A percentile compares a stretch with the other conserved stretches of the same genome.
phyloP scores from a whole-genome alignment of 257 asterid genomes.

The Solanum ossicruentum region DNA sequence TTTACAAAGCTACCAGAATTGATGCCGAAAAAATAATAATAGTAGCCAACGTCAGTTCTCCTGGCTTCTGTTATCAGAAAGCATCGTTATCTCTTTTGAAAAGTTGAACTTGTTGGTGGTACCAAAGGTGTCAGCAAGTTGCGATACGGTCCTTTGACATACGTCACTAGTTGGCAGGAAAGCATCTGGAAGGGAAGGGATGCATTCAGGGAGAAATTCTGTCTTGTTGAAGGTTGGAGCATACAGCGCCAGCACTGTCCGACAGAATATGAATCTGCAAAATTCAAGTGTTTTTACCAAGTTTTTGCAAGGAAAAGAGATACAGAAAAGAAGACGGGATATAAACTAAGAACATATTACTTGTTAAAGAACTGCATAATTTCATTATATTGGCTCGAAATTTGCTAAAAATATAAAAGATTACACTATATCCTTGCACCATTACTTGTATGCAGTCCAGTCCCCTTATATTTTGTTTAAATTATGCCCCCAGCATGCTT shows the following conservation, averaged over 20 bases:
- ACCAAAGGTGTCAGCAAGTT: conserved; percentile 55
- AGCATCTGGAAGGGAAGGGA: conserved; percentile 64
- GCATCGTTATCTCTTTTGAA: conserved; percentile 14
- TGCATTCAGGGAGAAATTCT: conserved; percentile 62
- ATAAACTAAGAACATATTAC: background rate
- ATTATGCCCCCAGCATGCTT: background rate
- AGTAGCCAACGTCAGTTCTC: background rate
- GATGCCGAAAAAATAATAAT: background rate
- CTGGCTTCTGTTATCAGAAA: conserved; percentile 7
- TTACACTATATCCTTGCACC: background rate
- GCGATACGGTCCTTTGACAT: conserved; percentile 41
- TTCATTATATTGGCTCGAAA: background rate
- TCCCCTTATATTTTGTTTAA: background rate
- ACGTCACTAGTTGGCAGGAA: conserved; percentile 40
- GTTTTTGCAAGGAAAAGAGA: background rate
- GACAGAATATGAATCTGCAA: conserved; percentile 78
- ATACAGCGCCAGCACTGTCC: conserved; percentile 46
- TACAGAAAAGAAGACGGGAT: background rate
- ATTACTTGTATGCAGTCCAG: background rate
- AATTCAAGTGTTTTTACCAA: background rate
- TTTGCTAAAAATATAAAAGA: background rate
- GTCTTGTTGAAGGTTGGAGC: conserved; percentile 43
- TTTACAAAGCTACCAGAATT: background rate
- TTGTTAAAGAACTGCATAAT: background rate
- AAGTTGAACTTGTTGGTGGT: conserved; percentile 43